Base-by-base conservation (phyloP, 2,329 filamentous ascomycete genomes). In the Metarhizium guizhouense region DNA sequence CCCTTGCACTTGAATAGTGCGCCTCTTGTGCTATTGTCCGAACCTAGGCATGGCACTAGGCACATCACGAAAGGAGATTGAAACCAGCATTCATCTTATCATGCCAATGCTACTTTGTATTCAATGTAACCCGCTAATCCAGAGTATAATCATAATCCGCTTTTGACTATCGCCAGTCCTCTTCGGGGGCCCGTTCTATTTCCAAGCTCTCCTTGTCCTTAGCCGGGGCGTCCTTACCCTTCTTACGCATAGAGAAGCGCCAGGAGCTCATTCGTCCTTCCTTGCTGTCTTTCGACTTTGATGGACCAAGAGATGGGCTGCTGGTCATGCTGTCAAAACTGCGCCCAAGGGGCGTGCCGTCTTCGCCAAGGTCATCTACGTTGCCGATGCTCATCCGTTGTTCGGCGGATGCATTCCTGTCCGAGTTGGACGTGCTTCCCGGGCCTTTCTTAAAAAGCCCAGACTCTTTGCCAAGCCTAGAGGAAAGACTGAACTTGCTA, bases 401-500 rank as follows among this genome's bases (percentile, higher is more conserved):
- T 52, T 84, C 81, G 6, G 72, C 72, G 29, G 80, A 80, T 40
- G 73, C 65, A 57, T 81, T 82, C 64, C 77, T 77, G 54, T 85
- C 82, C 53, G 79, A 82, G 61, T 81, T 79, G 51, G 76, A 75
- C 16, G 77, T 74, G 65, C 80, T 84, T 51, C 80, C 76, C 6
- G 78, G 73, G 3, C 78, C 79, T 63, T 84, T 85, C 73, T 85
- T 83, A 61, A 82, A 82, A 30, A 81, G 68, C 10, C 72, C 67
- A 32, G 76, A 75, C 50, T 80, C 78, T 63, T 82, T 86, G 53
- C 75, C 74, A 20, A 80, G 63, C 56, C 80, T 68, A 51, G 81
- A 82, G 13, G 82, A 77, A 57, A 85, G 72, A 66, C 81, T 82
- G 66, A 86, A 86, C 70, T 86, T 86, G 68, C 81, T 78, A 6